Base-by-base conservation (phyloP, 2,329 filamentous ascomycete species). In the Didymella exigua region DNA sequence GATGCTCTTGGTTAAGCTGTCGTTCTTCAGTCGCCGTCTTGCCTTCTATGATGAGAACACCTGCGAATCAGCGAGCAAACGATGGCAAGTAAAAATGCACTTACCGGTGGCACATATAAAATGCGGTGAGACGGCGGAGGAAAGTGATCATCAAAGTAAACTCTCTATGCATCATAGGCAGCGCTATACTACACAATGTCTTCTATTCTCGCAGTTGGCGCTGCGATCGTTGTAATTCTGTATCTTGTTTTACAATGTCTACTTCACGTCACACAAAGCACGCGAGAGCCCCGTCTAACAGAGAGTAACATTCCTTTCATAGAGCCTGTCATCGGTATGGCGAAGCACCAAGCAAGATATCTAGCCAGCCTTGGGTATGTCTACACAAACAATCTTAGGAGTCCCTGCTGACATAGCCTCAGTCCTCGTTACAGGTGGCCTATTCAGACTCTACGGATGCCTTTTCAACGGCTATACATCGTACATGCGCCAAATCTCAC, bases 381-480 rank as follows among this genome's bases (percentile, higher is more conserved):
- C 5, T 1, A 7, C 24, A 29, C 26, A 45, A 5, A 6, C n/a
- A 2, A 9, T 18, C 10, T 19, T 2, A 30, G 6, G 16, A n/a
- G 21, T n/a, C 21, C 3, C 11, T 11, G 34, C 38, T 58, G 3
- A 53, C 21, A 6, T 10, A 29, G 10, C 10, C 14, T 13, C 41
- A 68, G 62, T n/a, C 42, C 36, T 23, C 41, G 42, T 11, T 61
- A 63, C 18, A 29, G 52, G 3, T 24, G 65, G 1, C 74, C 77
- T 0, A 77, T 80, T 27, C 76, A 75, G 50, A 80, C 77, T 4
- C 57, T 81, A 19, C 55, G 71, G 2, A 63, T 81, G 30, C 76
- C 76, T 1, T 76, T 77, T 4, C 67, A 74, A 26, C 76, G 76
- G 44, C 67, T 79, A 44, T 80, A 80, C 42, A 66, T 80, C 9